A percentile compares a stretch with the other conserved stretches of the same genome.
Evolutionary conservation across 495 filamentous ascomycete species (phyloP).

Genomic region (Hypoxylon lenormandii): DNA sequence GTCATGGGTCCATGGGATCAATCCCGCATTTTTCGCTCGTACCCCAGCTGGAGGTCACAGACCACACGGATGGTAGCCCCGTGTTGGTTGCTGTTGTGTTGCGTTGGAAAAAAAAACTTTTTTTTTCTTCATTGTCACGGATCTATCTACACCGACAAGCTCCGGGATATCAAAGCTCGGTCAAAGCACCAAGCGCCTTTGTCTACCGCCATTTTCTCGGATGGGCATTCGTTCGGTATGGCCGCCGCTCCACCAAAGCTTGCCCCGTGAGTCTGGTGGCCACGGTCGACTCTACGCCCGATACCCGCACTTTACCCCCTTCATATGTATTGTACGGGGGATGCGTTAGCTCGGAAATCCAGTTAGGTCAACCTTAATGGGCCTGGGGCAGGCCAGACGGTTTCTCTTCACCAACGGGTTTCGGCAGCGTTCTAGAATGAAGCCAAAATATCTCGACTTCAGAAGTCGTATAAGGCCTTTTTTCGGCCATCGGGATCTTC

Average conservation of each 20-base stretch:
- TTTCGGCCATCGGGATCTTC: conserved; percentile 45
- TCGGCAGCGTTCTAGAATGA: conserved; percentile 9
- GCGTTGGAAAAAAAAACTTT: conserved; percentile 25
- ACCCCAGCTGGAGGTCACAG: conserved; percentile 39
- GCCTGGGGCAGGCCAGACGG: not conserved
- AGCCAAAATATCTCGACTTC: conserved; percentile 25
- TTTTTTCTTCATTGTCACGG: conserved; percentile 29
- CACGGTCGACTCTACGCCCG: conserved; percentile 40
- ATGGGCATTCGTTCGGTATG: conserved; percentile 49
- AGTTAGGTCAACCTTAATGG: conserved; percentile 38
- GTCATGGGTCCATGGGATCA: conserved; percentile 46
- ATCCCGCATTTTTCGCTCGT: conserved; percentile 42
- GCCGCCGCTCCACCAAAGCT: conserved; percentile 49
- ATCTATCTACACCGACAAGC: conserved; percentile 46
- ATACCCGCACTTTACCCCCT: conserved; percentile 37
- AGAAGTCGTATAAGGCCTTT: conserved; percentile 24
- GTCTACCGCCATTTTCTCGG: conserved; percentile 43
- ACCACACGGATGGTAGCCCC: conserved; percentile 27
- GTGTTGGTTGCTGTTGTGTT: conserved; percentile 5
- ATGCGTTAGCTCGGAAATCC: conserved; percentile 29
- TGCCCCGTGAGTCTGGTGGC: conserved; percentile 44
- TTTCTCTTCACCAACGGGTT: conserved; percentile 11
- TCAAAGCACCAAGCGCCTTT: conserved; percentile 35
- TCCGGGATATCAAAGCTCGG: conserved; percentile 35
- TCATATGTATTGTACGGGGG: conserved; percentile 34